Conservation (phyloP, 768 basidiomycete species). For the Trametes cinnabarina region DNA sequence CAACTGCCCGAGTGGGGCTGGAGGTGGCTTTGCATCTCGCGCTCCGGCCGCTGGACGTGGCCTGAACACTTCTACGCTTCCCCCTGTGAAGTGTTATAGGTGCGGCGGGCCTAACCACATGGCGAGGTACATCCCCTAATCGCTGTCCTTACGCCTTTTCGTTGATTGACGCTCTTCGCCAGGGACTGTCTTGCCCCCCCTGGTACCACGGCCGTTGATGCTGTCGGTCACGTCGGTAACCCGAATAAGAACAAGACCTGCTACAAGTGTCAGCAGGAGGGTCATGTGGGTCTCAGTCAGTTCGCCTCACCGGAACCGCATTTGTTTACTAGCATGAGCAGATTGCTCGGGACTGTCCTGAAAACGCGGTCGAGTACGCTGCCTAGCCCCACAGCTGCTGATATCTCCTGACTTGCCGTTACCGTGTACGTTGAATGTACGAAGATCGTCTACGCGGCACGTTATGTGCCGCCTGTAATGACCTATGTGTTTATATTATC, state of each 20-base stretch:
- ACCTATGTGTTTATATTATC: constrained; percentile 19
- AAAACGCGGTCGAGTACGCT: constrained; percentile 29
- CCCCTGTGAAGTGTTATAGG: constrained; percentile 84
- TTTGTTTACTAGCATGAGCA: too few relatives aligned
- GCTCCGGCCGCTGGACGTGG: constrained; percentile 72
- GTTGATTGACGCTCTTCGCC: constrained; percentile 2
- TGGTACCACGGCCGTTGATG: constrained; percentile 49
- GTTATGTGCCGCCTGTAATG: constrained; percentile 15
- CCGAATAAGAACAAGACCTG: constrained; percentile 74
- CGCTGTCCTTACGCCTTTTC: constrained; percentile 3
- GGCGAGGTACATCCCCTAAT: constrained; percentile 53
- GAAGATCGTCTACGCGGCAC: constrained; percentile 13
- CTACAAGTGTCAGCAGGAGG: constrained; percentile 86
- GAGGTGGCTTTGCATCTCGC: constrained; percentile 58
- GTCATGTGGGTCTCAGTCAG: constrained; percentile 60
- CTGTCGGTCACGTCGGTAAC: constrained; percentile 45
- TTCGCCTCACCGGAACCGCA: too few relatives aligned
- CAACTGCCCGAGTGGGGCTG: constrained; percentile 56
- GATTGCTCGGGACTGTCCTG: constrained; percentile 37
- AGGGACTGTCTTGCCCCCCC: constrained; percentile 84
- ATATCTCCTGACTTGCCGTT: constrained; percentile 6
- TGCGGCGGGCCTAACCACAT: constrained; percentile 89
- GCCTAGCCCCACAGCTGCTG: constrained; percentile 9
- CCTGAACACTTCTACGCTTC: constrained; percentile 72
- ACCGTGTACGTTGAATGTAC: constrained; percentile 17